A percentile compares a stretch with the other conserved stretches of the same genome.
phyloP scores from a whole-genome alignment of 345 rosid species.

The Citropsis articulata region DNA sequence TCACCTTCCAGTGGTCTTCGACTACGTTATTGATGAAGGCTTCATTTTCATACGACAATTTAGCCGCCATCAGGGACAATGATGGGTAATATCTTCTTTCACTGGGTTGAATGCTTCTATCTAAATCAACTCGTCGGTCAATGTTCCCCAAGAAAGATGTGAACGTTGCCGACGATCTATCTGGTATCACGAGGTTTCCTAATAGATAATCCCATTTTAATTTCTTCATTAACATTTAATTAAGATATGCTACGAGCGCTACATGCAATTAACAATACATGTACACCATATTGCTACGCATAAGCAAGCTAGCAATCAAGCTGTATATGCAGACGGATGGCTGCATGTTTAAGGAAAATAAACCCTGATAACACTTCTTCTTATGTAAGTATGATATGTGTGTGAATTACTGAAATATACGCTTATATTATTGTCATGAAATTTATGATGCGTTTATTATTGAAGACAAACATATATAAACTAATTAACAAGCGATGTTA shows the following conservation, averaged over 20 bases:
- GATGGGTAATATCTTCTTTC: conserved; percentile 35
- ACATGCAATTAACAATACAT: neutral
- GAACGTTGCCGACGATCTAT: conserved; percentile 33
- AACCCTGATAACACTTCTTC: neutral
- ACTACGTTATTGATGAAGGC: conserved; percentile 31
- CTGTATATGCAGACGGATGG: neutral
- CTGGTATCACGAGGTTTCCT: conserved; percentile 46
- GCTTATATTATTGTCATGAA: neutral
- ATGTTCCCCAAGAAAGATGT: conserved; percentile 33
- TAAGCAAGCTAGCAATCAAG: neutral
- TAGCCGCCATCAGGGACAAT: conserved; percentile 55
- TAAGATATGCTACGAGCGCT: neutral
- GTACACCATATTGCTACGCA: neutral
- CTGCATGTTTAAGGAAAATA: neutral
- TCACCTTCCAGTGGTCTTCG: conserved; percentile 42
- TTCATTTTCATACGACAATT: conserved; percentile 46
- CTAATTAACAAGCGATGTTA: neutral
- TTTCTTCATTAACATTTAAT: neutral
- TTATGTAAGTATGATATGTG: too few relatives aligned
- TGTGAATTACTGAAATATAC: too few relatives aligned
- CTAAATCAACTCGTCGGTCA: conserved; percentile 45
- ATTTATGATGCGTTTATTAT: too few relatives aligned
- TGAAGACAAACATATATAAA: neutral
- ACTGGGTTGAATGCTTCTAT: conserved; percentile 26
- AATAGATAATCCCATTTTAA: conserved; percentile 14